phyloP scores from a whole-genome alignment of 2,329 filamentous ascomycete species.

The Sarocladium oryzae region DNA sequence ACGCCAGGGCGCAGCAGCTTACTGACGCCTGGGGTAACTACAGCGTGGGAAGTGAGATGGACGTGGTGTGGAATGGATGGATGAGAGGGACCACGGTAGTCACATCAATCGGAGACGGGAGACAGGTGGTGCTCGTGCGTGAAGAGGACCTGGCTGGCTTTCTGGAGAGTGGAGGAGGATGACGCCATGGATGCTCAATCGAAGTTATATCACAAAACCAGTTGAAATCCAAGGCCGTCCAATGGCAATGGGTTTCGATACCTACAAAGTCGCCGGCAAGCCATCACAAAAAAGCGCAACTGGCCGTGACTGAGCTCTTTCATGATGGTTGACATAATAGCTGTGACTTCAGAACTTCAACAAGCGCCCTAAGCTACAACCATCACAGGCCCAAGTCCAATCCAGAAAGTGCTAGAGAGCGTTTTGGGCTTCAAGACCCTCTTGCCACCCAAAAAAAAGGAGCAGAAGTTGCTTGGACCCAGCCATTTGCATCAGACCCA shows the following conservation, averaged over 20 bases:
- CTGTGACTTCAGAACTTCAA: no score
- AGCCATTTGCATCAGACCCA: neutral
- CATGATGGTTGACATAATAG: no score
- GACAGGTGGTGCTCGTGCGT: conserved; percentile 37
- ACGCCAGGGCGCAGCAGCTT: neutral
- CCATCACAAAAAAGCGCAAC: no score
- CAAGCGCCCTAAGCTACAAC: no score
- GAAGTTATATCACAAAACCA: no score
- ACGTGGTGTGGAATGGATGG: conserved; percentile 43
- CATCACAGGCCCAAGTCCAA: no score
- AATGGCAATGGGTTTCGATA: no score
- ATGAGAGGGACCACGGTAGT: conserved; percentile 33
- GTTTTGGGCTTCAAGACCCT: neutral
- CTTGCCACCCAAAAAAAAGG: conserved; percentile 1
- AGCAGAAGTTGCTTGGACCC: conserved; percentile 3
- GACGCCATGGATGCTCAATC: no score
- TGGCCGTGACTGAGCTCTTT: no score
- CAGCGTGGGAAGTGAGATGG: conserved; percentile 32
- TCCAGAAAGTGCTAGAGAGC: no score
- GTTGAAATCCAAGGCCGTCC: no score
- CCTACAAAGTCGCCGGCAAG: no score
- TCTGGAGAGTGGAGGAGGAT: neutral
- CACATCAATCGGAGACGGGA: conserved; percentile 32
- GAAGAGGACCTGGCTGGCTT: conserved; percentile 35
- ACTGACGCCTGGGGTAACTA: conserved; percentile 20